These are phyloP conservation scores for Quercus mongolica DNA, from an alignment of 306 rosid genomes.

Conservation along the genomic window DNA sequence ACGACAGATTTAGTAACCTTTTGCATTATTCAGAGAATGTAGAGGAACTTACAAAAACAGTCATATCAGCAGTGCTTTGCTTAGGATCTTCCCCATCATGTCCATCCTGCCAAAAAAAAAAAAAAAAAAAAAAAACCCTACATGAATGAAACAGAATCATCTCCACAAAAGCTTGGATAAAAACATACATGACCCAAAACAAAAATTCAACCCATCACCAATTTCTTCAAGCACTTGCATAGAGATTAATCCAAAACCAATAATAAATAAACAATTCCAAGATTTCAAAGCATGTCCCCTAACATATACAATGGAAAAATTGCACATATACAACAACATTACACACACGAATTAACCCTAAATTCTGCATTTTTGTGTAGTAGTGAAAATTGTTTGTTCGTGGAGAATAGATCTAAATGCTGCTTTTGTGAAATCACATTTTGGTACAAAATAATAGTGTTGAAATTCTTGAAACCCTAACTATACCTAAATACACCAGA, in stretches of 20 bases:
- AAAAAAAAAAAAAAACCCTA: neutral
- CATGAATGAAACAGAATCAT: neutral
- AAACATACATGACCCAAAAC: neutral
- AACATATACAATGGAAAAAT: neutral
- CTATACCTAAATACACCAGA: neutral
- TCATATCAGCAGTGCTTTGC: slow-evolving; percentile 94
- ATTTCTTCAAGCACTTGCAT: neutral
- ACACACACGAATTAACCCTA: neutral
- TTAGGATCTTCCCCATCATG: slow-evolving; percentile 75
- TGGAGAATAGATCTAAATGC: neutral
- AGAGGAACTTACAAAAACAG: slow-evolving; percentile 76
- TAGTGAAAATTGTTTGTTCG: neutral
- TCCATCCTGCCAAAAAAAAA: slow-evolving; percentile 53
- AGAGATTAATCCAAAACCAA: neutral
- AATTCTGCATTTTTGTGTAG: neutral
- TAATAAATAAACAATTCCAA: neutral
- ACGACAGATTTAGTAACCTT: too few relatives aligned
- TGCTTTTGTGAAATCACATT: neutral
- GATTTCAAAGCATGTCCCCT: neutral
- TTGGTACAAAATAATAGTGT: neutral
- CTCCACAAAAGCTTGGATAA: neutral
- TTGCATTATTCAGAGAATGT: neutral
- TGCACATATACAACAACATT: neutral
- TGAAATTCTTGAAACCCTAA: slow-evolving; percentile 40
- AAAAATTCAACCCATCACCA: neutral